phyloP scores from a whole-genome alignment of 805 yeast species.

The Ogataea methylovora region DNA sequence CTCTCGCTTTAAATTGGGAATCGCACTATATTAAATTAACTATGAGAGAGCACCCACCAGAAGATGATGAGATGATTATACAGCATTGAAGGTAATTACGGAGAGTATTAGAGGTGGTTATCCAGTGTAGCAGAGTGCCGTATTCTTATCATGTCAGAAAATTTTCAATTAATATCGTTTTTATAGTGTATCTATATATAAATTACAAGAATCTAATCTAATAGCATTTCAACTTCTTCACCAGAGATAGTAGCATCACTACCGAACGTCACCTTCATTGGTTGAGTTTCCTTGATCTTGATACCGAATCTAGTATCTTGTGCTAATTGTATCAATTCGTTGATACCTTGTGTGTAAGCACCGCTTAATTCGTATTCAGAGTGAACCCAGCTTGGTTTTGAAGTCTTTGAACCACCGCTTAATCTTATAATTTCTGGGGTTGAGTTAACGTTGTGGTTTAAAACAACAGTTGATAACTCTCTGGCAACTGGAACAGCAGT shows the following conservation, averaged over 20 bases:
- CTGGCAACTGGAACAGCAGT: slow-evolving; percentile 59
- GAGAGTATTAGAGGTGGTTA: too few species aligned
- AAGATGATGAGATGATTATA: too few species aligned
- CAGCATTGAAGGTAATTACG: too few species aligned
- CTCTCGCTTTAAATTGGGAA: too few species aligned
- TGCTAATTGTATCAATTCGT: slow-evolving; percentile 48
- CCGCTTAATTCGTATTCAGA: slow-evolving; percentile 60
- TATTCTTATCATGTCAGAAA: too few species aligned
- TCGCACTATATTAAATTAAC: too few species aligned
- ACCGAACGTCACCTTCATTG: slow-evolving; percentile 30
- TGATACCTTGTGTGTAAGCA: slow-evolving; percentile 35
- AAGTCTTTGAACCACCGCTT: slow-evolving; percentile 67
- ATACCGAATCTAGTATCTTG: slow-evolving; percentile 69
- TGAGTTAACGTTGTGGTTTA: slow-evolving; percentile 31
- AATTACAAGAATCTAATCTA: slow-evolving; percentile 1
- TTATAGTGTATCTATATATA: too few species aligned
- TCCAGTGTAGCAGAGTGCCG: too few species aligned
- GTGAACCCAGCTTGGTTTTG: slow-evolving; percentile 83
- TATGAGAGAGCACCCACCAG: too few species aligned
- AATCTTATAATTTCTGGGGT: slow-evolving; percentile 62
- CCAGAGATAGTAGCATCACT: slow-evolving; percentile 6
- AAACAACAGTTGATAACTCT: slow-evolving; percentile 68
- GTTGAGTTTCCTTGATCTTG: slow-evolving; percentile 54
- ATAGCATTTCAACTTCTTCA: slow-evolving; percentile 5
- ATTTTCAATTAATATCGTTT: too few species aligned